Evolutionary conservation across 2,329 filamentous ascomycete species (phyloP), one percentile per base, ranked within the genome.

Genomic region (Fusarium solani-melongenae): DNA sequence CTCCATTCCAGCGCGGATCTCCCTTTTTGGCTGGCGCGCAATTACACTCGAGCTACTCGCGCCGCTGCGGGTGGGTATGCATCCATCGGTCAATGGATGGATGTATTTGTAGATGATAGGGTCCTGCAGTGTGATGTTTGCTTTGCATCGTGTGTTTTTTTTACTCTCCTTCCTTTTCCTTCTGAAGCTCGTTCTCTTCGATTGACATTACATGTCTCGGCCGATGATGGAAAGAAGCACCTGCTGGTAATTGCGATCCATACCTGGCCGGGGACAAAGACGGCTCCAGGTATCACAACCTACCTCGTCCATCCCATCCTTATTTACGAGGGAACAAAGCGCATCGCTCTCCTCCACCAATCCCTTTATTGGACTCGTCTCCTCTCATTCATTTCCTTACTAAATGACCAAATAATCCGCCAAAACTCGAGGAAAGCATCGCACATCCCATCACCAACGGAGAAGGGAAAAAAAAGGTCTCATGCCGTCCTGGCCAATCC

Each of bases 1-100:
- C 38, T 62, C 38, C 71, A 73, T 73, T 73, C 71, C 71, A 73
- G 20, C 9, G 31, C 44, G 46, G 51, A 17, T 57, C 60, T 64
- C 64, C 61, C 61, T 68, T 62, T 69, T 60, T 31, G 60, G 71
- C 24, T 68, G 71, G 67, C 49, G 51, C 34, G 71, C 24, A 71
- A 69, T 73, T 65, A 60, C 51, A 65, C 67, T 65, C 41, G 67
- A 56, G 44, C 24, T 41, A 41, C 39, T 34, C 27, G n/a, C 38
- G 36, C 22, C 29, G 29, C 29, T 31, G 20, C n/a, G 22, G 12
- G 34, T 58, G 61, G 31, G 34, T 41, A 63, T 56, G 41, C 34
- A 69, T 69, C 27, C 44, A 31, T 38, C 22, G 34, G 63, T 22
- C 51, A 20, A 44, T 44, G 20, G 20, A 44, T 41, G n/a, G 6